These are phyloP conservation scores for Microbotryum silenes-acaulis DNA, from an alignment of 1,284 basidiomycete genomes.

Conservation along the genomic window DNA sequence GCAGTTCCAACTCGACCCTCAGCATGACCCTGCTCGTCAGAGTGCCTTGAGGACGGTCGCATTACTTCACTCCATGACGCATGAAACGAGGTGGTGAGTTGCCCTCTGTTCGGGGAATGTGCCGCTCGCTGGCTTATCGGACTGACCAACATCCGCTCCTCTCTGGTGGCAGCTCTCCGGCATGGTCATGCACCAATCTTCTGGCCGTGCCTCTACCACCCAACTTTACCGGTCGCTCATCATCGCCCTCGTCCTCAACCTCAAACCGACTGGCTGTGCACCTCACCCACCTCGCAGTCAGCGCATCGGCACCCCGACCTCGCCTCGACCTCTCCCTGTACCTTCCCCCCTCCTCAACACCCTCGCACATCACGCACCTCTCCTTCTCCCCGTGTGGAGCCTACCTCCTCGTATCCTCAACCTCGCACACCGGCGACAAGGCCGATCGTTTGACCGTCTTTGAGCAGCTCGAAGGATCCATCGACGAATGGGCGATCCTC, in stretches of 20 bases:
- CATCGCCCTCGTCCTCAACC: not conserved
- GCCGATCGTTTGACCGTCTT: constrained; percentile 20
- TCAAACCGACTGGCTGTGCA: not conserved
- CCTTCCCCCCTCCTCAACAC: constrained; percentile 5
- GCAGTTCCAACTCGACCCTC: too few relatives aligned
- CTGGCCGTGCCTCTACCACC: constrained; percentile 12
- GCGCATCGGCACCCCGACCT: not conserved
- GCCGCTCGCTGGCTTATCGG: too few relatives aligned
- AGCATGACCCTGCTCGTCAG: too few relatives aligned
- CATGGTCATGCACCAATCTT: constrained; percentile 14
- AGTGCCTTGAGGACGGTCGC: too few relatives aligned
- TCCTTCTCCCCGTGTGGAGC: constrained; percentile 17
- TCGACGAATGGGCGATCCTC: constrained; percentile 22
- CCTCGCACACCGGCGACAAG: not conserved
- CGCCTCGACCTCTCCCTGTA: constrained; percentile 8
- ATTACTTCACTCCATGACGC: too few relatives aligned
- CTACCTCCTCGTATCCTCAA: constrained; percentile 14
- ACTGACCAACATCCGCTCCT: too few relatives aligned
- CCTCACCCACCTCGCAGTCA: constrained; percentile 13
- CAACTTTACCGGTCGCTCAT: not conserved
- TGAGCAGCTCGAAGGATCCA: constrained; percentile 17
- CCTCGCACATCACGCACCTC: constrained; percentile 10
- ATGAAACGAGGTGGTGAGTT: too few relatives aligned
- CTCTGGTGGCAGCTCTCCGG: not conserved
- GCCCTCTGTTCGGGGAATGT: too few relatives aligned